These are phyloP conservation scores for Solanum clarkiae DNA, from an alignment of 257 asterid genomes.

Conservation along the genomic window DNA sequence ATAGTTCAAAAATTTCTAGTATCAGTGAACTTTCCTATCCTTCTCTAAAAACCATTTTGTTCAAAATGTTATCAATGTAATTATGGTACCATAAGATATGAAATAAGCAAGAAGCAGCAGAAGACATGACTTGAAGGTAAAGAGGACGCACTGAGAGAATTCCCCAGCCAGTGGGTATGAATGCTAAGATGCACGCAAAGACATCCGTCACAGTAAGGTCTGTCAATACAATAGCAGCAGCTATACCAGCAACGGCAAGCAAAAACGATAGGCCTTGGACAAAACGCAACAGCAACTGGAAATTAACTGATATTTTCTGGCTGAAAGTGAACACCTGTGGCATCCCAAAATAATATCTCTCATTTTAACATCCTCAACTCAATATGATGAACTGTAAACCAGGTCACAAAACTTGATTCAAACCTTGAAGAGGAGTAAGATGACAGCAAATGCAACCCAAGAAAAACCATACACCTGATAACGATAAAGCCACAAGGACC, in stretches of 20 bases:
- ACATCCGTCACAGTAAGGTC: conserved; percentile 50
- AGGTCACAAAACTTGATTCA: background rate
- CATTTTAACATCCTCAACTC: background rate
- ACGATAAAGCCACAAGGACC: background rate
- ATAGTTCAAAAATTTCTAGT: background rate
- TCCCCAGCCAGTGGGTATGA: conserved; percentile 98
- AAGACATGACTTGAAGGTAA: background rate
- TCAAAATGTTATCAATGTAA: background rate
- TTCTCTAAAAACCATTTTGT: background rate
- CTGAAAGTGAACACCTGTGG: conserved; percentile 92
- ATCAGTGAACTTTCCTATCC: background rate
- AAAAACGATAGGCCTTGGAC: conserved; percentile 79
- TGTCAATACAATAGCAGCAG: conserved; percentile 55
- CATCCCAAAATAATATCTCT: conserved; percentile 1
- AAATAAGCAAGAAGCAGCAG: background rate
- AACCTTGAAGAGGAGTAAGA: conserved; percentile 89
- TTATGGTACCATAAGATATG: background rate
- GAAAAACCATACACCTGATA: conserved; percentile 79
- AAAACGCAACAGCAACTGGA: conserved; percentile 87
- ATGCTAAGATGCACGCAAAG: conserved; percentile 85
- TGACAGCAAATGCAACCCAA: conserved; percentile 78
- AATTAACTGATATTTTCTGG: conserved; percentile 93
- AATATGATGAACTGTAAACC: background rate
- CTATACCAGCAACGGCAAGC: conserved; percentile 72
- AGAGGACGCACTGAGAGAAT: conserved; percentile 69